Conservation (phyloP, 352 stramenopile species). For the Phytophthora fragariaefolia region DNA sequence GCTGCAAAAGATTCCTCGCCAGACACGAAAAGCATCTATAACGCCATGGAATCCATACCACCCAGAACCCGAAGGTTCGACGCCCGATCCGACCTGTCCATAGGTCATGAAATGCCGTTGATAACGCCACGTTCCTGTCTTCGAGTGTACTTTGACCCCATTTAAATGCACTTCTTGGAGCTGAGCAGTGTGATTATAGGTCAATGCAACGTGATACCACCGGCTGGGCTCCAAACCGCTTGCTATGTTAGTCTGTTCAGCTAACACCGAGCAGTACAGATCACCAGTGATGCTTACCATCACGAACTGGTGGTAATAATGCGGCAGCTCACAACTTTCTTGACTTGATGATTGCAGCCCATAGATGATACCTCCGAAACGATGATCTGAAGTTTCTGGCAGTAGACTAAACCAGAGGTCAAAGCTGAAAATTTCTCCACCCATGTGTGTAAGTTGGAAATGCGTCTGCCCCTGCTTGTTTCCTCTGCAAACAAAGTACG, state of each 20-base stretch:
- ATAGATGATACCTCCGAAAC: constrained; percentile 19
- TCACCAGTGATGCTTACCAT: constrained; percentile 27
- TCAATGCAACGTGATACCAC: constrained; percentile 51
- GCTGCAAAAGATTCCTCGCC: constrained; percentile 20
- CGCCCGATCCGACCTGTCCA: constrained; percentile 40
- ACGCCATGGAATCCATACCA: constrained; percentile 49
- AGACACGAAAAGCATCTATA: constrained; percentile 42
- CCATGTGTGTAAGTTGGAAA: neutral
- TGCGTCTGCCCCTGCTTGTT: neutral
- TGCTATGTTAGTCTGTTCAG: constrained; percentile 10
- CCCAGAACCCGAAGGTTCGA: constrained; percentile 6
- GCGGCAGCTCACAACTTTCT: neutral
- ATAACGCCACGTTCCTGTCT: neutral
- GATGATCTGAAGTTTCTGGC: neutral
- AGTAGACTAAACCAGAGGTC: constrained; percentile 22
- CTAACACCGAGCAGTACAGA: constrained; percentile 42
- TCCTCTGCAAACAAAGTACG: neutral
- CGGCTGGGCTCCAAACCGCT: constrained; percentile 18
- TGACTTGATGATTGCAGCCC: constrained; percentile 14
- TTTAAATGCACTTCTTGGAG: constrained; percentile 36
- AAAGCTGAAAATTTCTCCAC: constrained; percentile 22
- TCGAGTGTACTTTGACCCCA: constrained; percentile 20
- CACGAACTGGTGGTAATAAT: constrained; percentile 39
- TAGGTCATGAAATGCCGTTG: constrained; percentile 24
- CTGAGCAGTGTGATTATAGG: constrained; percentile 29